Base-by-base conservation (phyloP, 495 filamentous ascomycete species). In the Amorphotheca resinae region DNA sequence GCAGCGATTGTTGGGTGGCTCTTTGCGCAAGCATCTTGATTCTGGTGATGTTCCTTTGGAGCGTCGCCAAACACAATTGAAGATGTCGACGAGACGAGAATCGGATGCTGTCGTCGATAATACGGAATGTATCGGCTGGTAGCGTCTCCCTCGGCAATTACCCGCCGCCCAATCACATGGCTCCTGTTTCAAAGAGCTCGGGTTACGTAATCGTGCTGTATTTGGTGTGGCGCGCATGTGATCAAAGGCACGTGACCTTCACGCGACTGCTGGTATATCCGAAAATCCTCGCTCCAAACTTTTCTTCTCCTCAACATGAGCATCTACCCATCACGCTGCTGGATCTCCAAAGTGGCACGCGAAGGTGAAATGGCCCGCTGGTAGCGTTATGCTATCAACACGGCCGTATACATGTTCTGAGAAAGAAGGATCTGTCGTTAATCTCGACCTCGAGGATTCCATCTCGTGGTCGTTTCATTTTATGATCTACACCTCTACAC, bases 21-120 rank as follows among this genome's bases (percentile, higher is more conserved):
- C 79, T 73, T 56, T 80, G 77, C 49, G 73, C 70, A 57, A 76
- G 66, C 79, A 85, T 85, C 23, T 37, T 74, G 64, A 56, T 12
- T 49, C 32, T 38, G n/a, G n/a, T 38, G 38, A 15, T 22, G 36
- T 48, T 34, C 45, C 40, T 41, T 16, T 34, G n/a, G n/a, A n/a
- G n/a, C n/a, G n/a, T n/a, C n/a, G n/a, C 22, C 20, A 15, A 22
- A 9, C 32, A 30, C 15, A 42, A 22, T 32, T 14, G 40, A 33
- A n/a, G 25, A 33, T 14, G 39, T 50, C 9, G 16, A 47, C 45
- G 38, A 22, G 22, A 21, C 35, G 33, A 34, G 32, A 20, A 5
- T 33, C 33, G 12, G 30, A 33, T 53, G 47, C 51, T 47, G 45
- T 48, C 40, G 55, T 33, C 44, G 33, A 45, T 41, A 34, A 38